phyloP scores from a whole-genome alignment of 768 basidiomycete species.

The Suillus placidus region DNA sequence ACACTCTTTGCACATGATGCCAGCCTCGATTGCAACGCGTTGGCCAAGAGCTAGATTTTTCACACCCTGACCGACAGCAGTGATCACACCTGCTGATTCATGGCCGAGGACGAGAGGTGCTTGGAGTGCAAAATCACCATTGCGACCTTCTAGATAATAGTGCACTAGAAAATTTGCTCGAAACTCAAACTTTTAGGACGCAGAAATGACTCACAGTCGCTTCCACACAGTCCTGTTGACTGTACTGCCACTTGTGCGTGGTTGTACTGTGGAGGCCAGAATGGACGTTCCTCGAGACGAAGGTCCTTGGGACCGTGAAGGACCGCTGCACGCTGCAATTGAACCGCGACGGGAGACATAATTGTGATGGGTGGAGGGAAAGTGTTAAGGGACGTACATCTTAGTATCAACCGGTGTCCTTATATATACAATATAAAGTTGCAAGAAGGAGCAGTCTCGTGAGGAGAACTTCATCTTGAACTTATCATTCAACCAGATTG shows the following conservation, averaged over 20 bases:
- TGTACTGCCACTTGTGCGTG: slow-evolving; percentile 80
- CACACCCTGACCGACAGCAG: slow-evolving; percentile 78
- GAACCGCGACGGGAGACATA: slow-evolving; percentile 53
- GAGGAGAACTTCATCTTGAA: slow-evolving; percentile 28
- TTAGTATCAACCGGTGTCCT: slow-evolving; percentile 13
- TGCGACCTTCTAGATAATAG: slow-evolving; percentile 87
- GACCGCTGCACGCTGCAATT: slow-evolving; percentile 70
- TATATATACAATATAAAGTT: slow-evolving; percentile 35
- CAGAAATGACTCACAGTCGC: slow-evolving; percentile 58
- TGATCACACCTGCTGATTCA: slow-evolving; percentile 87
- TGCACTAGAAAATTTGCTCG: slow-evolving; percentile 58
- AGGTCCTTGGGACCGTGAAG: slow-evolving; percentile 86
- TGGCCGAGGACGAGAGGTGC: slow-evolving; percentile 91
- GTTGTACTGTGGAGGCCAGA: slow-evolving; percentile 70
- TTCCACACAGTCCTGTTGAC: slow-evolving; percentile 90
- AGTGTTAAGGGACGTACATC: slow-evolving; percentile 29
- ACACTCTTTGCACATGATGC: slow-evolving; percentile 83
- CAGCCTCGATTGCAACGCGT: slow-evolving; percentile 92
- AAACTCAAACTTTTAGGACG: slow-evolving; percentile 6
- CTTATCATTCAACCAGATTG: slow-evolving; percentile 24
- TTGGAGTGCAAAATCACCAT: slow-evolving; percentile 88
- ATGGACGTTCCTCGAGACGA: slow-evolving; percentile 70
- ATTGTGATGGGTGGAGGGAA: slow-evolving; percentile 22
- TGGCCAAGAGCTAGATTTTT: slow-evolving; percentile 70
- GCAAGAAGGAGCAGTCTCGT: slow-evolving; percentile 35